phyloP scores from a whole-genome alignment of 257 asterid species.

The Nicotiana otophora region DNA sequence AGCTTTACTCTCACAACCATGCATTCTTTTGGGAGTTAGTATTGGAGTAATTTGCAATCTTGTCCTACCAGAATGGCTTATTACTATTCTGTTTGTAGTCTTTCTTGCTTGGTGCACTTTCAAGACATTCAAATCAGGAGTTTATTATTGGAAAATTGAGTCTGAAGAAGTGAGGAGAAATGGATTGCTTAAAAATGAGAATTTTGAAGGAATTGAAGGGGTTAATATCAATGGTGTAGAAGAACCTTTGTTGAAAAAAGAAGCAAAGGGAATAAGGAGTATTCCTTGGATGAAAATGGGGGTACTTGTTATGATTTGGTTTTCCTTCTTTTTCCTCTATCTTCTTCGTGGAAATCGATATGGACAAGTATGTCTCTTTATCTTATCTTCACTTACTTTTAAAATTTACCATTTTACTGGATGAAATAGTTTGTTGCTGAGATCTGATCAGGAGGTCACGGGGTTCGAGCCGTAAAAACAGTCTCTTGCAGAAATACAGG shows the following conservation, averaged over 20 bases:
- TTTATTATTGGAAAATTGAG: slow-evolving; percentile 54
- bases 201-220: slow-evolving; percentile 8
- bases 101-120: slow-evolving; percentile 69
- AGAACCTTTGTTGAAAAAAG: slow-evolving; percentile 31
- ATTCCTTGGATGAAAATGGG: slow-evolving; percentile 63
- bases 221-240: too few species aligned
- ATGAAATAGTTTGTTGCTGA: too few species aligned
- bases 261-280: not conserved
- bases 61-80: slow-evolving; percentile 76
- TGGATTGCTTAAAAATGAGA: not conserved
- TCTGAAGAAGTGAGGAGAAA: slow-evolving; percentile 27
- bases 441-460: too few species aligned
- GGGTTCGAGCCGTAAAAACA: too few species aligned
- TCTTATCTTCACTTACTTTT: not conserved
- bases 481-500: too few species aligned
- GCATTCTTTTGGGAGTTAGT: slow-evolving; percentile 77
- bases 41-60: slow-evolving; percentile 62
- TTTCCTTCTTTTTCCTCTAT: slow-evolving; percentile 50
- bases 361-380: slow-evolving; percentile 48
- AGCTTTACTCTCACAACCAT: slow-evolving; percentile 74
- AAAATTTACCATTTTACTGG: too few species aligned
- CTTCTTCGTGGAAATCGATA: slow-evolving; percentile 80
- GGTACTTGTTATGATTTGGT: slow-evolving; percentile 57
- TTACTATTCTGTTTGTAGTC: slow-evolving; percentile 44
- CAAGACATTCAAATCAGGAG: slow-evolving; percentile 59